Conservation (phyloP, 768 basidiomycete species). For the Suillus subalutaceus region DNA sequence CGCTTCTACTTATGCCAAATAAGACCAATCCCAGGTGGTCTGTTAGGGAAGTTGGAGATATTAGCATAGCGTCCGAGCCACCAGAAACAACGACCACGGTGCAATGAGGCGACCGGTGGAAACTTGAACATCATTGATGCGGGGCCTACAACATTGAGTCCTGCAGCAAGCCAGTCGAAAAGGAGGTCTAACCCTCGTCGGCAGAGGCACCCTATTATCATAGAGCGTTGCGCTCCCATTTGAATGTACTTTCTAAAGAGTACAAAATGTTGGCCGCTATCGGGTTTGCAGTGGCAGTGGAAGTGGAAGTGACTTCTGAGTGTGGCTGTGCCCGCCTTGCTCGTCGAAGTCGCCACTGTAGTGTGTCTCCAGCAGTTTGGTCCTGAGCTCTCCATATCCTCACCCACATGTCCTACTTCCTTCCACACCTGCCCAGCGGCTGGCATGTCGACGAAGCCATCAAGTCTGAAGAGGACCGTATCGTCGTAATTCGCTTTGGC, state of each 20-base stretch:
- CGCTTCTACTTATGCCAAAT: constrained; percentile 39
- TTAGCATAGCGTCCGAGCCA: background rate
- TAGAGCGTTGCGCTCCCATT: background rate
- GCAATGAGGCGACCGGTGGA: background rate
- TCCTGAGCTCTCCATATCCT: background rate
- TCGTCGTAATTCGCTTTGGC: constrained; percentile 94
- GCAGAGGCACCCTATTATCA: background rate
- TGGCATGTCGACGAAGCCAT: constrained; percentile 99
- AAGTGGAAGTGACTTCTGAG: background rate
- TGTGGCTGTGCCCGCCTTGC: background rate
- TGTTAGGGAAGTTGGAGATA: background rate
- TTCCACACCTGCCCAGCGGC: constrained; percentile 85
- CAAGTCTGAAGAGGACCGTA: constrained; percentile 94
- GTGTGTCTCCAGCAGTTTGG: background rate
- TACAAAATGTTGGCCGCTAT: too few relatives aligned
- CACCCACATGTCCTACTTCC: constrained; percentile 80
- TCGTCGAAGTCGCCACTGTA: background rate
- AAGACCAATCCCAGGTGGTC: constrained; percentile 49
- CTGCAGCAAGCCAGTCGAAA: background rate
- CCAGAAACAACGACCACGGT: background rate
- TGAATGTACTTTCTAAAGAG: background rate
- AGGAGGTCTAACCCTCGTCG: background rate
- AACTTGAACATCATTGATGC: background rate
- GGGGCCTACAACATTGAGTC: background rate
- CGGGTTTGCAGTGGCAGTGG: too few relatives aligned